phyloP scores from a whole-genome alignment of 1,139 yeast genomes.

The Hyphopichia wangnamkhiaoensis region DNA sequence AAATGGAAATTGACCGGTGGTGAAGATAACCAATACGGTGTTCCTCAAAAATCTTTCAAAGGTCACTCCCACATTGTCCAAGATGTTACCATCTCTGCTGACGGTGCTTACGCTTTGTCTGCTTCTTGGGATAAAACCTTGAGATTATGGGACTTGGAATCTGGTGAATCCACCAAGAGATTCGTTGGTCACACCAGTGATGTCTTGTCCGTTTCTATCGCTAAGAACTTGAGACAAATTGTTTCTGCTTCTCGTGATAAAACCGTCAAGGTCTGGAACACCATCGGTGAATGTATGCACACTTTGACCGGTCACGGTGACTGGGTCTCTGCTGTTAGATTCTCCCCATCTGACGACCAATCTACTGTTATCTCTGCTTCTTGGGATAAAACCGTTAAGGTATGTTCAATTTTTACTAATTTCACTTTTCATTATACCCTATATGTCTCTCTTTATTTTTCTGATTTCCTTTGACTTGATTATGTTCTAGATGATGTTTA shows the following conservation, averaged over 20 bases:
- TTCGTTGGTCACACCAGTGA: constrained; percentile 98
- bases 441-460: constrained; percentile 5
- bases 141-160: constrained; percentile 96
- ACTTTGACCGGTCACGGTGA: constrained; percentile 95
- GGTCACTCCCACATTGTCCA: constrained; percentile 99
- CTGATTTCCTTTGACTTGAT: constrained; percentile 13
- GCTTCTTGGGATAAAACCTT: constrained; percentile 99
- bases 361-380: constrained; percentile 95
- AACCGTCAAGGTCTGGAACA: constrained; percentile 99
- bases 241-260: constrained; percentile 99
- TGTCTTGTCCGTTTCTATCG: constrained; percentile 95
- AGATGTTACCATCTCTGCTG: constrained; percentile 97
- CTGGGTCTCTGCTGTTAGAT: constrained; percentile 99
- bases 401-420: constrained; percentile 52
- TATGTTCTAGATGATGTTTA: constrained; percentile 56
- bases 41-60: constrained; percentile 94
- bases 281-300: constrained; percentile 97
- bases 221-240: constrained; percentile 96
- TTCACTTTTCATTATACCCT: constrained; percentile 9
- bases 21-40: constrained; percentile 97
- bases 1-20: constrained; percentile 97
- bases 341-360: constrained; percentile 76
- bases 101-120: constrained; percentile 97
- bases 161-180: constrained; percentile 94
- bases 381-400: constrained; percentile 99